Base-by-base conservation (phyloP, 805 yeast genomes). In the Barnettozyma vustinii region DNA sequence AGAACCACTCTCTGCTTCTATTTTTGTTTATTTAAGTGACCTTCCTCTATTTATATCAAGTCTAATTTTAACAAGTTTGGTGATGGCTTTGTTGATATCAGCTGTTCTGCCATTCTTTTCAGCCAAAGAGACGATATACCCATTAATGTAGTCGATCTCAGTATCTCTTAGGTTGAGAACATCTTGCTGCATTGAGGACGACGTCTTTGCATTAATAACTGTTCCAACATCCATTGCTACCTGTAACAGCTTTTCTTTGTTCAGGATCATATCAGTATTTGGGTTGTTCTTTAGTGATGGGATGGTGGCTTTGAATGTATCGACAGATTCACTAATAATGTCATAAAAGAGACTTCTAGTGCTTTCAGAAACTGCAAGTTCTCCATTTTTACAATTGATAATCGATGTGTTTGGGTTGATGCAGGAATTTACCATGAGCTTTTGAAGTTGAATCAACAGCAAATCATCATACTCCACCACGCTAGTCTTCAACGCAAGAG, bases 111-210 rank as follows among this genome's bases (percentile, higher is more conserved):
- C 70, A 42, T 73, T 65, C 50, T 69, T 67, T 27, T 64, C 56
- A 1, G 87, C 96, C 46, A 81, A 66, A 7, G 59, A 62, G 1
- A 77, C 83, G 12, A 91, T 73, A 59, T 81, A 88, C 1, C 97
- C 97, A 62, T 91, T 94, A 51, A 92, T 83, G 62, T 77, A 85
- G 52, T 83, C 86, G 19, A 92, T 78, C 61, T 92, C 99, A 0
- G 94, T 87, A 15, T 72, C 74, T 55, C 78, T 75, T 50, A 76
- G 50, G 52, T 70, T 67, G 12, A 70, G 44, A 3, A 62, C 71
- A 57, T 92, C 98, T 50, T 73, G 75, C 60, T 76, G 66, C 77
- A 73, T 74, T 1, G 76, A 72, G 12, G 74, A 66, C 21, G 75
- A 71, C 55, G 90, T 92, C 37, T 73, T 62, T 0, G 76, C 74